Base-by-base conservation (phyloP, 2,329 filamentous ascomycete species). In the Alternaria sp. region DNA sequence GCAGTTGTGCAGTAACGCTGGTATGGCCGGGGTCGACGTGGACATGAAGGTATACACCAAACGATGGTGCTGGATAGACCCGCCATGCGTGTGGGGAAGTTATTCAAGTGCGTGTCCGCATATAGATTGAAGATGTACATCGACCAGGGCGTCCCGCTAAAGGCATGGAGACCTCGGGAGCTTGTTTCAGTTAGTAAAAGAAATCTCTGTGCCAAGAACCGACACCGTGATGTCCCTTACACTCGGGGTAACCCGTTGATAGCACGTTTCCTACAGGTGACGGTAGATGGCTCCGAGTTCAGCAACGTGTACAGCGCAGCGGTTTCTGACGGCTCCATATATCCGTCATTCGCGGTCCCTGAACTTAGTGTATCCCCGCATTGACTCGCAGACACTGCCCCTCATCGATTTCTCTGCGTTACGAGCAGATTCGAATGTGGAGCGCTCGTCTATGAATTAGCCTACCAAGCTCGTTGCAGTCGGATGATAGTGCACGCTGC, bases 171-270 rank as follows among this genome's bases (percentile, higher is more conserved):
- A 64, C 44, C 19, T 61, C 54, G 64, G 57, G 61, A 61, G 64
- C 64, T 68, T 68, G 61, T 65, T 65, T 66, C 69, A 65, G 65
- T 69, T 72, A 69, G 66, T 69, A 61, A 66, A 63, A 60, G 65
- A 70, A 65, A 64, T 61, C 32, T 47, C 52, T 62, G 56, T 66
- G 67, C 71, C 68, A 70, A 72, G 71, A 52, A 57, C 21, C 45
- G 44, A 57, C 56, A 64, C 61, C 44, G 28, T 66, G 52, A 57
- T 67, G 67, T 62, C 52, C 58, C 57, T 59, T 57, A 50, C 23
- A 54, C 40, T 54, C 43, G 47, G 49, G 54, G 52, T 47, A 43
- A 61, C 11, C 36, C 19, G 12, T 51, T 54, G 21, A 28, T 25
- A 47, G 61, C 64, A 69, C 59, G 61, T 64, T 56, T 23, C 21